Base-by-base conservation (phyloP, 805 yeast species). In the Barnettozyma wickerhamii region DNA sequence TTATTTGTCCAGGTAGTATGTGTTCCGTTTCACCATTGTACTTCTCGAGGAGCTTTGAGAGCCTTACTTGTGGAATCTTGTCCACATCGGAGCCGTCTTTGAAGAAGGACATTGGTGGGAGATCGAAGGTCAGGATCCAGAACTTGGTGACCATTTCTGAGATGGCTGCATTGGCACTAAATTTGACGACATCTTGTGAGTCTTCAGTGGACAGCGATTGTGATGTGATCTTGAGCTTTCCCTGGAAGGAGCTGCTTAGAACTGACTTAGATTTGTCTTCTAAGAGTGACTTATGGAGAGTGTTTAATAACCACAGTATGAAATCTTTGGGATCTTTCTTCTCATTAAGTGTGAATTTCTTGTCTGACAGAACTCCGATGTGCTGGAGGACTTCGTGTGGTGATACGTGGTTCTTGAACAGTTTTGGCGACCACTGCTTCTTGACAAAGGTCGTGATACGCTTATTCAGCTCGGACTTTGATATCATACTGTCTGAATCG, bases 381-480 rank as follows among this genome's bases (percentile, higher is more conserved):
- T 62, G 65, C 43, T 78, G 78, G 33, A 81, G 55, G 7, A 86
- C 60, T 37, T 81, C 87, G 53, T 77, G 83, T 1, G 87, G 81
- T 0, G 91, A 79, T 2, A 84, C 66, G 51, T 83, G 87, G 4
- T 70, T 58, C 48, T 72, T 76, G 57, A 78, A 79, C 18, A 84
- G 64, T 30, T 63, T 62, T 0, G 71, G 62, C 5, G 81, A 82
- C 90, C 91, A 86, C 9, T 83, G 35, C 48, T 79, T 82, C 43
- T 81, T 68, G 0, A 74, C 50, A 17, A 82, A 54, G 5, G 67
- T 45, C 0, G 78, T 66, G 28, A 82, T 56, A 43, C 71, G 60
- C 30, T 58, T 56, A 10, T 66, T 62, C n/a, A 81, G 54, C 19
- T 68, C 70, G 34, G 42, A 44, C 18, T 37, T 42, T 6, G 32